A percentile compares a stretch with the other conserved stretches of the same genome.
Conservation (phyloP, 2,329 filamentous ascomycete genomes). For the Microascus cirrosus region DNA sequence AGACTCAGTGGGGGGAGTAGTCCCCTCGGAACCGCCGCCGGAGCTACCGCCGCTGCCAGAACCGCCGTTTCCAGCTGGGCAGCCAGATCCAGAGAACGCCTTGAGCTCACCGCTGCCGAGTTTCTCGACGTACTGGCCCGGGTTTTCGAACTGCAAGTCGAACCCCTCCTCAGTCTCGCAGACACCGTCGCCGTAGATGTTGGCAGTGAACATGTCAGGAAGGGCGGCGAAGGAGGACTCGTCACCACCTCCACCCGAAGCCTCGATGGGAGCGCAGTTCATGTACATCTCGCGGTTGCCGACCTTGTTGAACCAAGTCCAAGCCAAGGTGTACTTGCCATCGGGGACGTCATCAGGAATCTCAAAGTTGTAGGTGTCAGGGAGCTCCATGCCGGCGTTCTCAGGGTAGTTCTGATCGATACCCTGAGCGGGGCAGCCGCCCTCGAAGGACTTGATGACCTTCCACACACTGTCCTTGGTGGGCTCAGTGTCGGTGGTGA, state of each 20-base stretch:
- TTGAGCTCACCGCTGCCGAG: constrained; percentile 24
- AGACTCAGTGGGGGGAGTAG: constrained; percentile 9
- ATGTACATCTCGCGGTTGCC: constrained; percentile 97
- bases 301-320: constrained; percentile 90
- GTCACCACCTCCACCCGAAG: constrained; percentile 42
- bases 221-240: constrained; percentile 47
- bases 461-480: constrained; percentile 63
- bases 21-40: constrained; percentile 9
- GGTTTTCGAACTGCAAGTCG: constrained; percentile 50
- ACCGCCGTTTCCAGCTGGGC: constrained; percentile 8
- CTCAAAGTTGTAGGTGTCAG: constrained; percentile 54
- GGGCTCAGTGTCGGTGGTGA: constrained; percentile 68
- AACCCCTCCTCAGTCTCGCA: constrained; percentile 39
- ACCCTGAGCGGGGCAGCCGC: constrained; percentile 64
- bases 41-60: constrained; percentile 12
- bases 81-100: constrained; percentile 10
- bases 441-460: constrained; percentile 80
- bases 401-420: constrained; percentile 45
- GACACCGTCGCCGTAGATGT: constrained; percentile 32
- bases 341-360: constrained; percentile 62
- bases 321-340: constrained; percentile 73
- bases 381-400: constrained; percentile 28
- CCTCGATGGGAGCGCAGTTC: constrained; percentile 73
- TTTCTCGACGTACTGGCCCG: constrained; percentile 43
- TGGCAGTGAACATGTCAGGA: constrained; percentile 62